Conservation (phyloP, 1,284 basidiomycete genomes). For the Ceratobasidium sp. region DNA sequence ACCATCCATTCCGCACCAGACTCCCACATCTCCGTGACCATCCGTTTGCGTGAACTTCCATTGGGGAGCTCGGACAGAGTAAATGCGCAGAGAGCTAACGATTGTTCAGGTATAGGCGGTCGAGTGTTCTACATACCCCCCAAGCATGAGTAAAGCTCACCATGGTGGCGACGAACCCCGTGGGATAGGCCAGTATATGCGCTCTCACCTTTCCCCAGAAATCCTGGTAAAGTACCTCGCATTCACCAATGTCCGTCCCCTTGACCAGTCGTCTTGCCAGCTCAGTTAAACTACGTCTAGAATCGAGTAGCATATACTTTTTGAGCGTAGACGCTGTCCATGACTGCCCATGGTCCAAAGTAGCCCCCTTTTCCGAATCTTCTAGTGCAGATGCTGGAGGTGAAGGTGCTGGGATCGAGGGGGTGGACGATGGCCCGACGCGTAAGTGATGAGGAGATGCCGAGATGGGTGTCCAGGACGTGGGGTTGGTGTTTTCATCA, state of each 20-base stretch:
- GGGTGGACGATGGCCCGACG: slow-evolving; percentile 4
- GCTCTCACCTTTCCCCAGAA: slow-evolving; percentile 25
- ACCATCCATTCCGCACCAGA: slow-evolving; percentile 83
- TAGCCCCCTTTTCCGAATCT: background rate
- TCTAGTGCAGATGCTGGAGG: background rate
- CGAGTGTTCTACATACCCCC: slow-evolving; percentile 8
- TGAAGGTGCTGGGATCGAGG: background rate
- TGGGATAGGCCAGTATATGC: background rate
- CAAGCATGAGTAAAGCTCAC: background rate
- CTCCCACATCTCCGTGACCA: slow-evolving; percentile 86
- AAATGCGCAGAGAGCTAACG: slow-evolving; percentile 85
- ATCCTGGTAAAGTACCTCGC: slow-evolving; percentile 30
- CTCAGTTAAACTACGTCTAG: slow-evolving; percentile 28
- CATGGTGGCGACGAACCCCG: too few relatives aligned
- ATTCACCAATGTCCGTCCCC: slow-evolving; percentile 16
- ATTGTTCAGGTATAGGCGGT: slow-evolving; percentile 51
- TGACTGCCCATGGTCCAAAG: background rate
- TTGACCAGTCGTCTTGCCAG: slow-evolving; percentile 28
- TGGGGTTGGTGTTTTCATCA: slow-evolving; percentile 18
- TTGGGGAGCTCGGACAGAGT: slow-evolving; percentile 74
- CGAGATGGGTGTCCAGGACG: slow-evolving; percentile 31
- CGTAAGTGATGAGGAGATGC: slow-evolving; percentile 22
- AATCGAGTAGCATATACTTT: slow-evolving; percentile 33
- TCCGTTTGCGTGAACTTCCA: slow-evolving; percentile 64
- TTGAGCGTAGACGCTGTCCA: slow-evolving; percentile 29